phyloP scores from a whole-genome alignment of 2,329 filamentous ascomycete genomes.

The Rhynchosporium agropyri region DNA sequence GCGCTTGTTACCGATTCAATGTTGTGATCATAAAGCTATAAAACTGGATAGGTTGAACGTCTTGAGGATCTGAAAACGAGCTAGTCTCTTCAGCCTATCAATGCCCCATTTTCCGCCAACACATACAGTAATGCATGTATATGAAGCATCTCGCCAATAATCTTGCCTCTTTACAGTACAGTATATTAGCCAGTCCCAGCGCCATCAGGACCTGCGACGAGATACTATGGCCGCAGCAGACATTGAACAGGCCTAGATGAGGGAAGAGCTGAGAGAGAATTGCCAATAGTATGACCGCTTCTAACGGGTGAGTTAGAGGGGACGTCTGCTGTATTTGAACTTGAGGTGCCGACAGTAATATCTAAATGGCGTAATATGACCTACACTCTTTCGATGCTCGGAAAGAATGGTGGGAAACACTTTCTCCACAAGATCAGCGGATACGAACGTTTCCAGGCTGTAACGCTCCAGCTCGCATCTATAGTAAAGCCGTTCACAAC shows the following conservation, averaged over 20 bases:
- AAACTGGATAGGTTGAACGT: constrained; percentile 28
- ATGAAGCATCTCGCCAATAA: constrained; percentile 30
- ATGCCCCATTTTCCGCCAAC: too few relatives aligned
- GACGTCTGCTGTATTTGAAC: constrained; percentile 56
- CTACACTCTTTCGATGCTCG: constrained; percentile 34
- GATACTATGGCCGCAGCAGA: constrained; percentile 48
- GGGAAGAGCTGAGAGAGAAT: constrained; percentile 43
- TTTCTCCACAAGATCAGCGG: constrained; percentile 17
- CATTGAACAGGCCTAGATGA: constrained; percentile 39
- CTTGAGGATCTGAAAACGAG: too few relatives aligned
- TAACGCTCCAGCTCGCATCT: constrained; percentile 31
- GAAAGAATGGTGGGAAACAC: constrained; percentile 15
- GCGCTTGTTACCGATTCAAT: too few relatives aligned
- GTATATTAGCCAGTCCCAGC: constrained; percentile 50
- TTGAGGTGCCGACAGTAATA: constrained; percentile 48
- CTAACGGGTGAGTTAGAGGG: constrained; percentile 42
- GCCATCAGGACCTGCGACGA: constrained; percentile 44
- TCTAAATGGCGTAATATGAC: constrained; percentile 54
- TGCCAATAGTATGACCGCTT: constrained; percentile 52
- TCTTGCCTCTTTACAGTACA: constrained; percentile 48
- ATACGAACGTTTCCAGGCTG: constrained; percentile 8
- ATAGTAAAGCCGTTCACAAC: constrained; percentile 34
- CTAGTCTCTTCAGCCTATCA: too few relatives aligned
- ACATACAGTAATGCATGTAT: too few relatives aligned
- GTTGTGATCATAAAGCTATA: too few relatives aligned